Percentiles rank a stretch among this genome's conserved stretches.
Conservation (phyloP, 169 alveolate genomes). For the Cryptosporidium felis region DNA sequence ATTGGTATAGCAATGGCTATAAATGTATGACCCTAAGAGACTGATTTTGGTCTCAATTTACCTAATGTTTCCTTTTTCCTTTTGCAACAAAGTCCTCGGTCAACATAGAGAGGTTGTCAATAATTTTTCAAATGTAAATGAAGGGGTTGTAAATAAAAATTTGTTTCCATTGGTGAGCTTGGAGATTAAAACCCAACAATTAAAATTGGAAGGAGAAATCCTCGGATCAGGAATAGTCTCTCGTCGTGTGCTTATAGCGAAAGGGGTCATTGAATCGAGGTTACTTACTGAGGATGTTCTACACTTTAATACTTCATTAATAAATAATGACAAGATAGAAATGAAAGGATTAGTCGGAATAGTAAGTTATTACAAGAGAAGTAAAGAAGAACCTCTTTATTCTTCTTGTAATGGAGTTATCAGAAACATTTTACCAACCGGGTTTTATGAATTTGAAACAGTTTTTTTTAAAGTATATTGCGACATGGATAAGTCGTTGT, state of each 20-base stretch:
- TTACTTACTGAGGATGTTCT: not conserved
- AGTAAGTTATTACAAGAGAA: not conserved
- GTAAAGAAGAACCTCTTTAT: constrained; percentile 8
- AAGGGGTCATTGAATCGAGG: constrained; percentile 32
- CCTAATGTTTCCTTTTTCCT: too few relatives aligned
- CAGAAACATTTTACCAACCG: not conserved
- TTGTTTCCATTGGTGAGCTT: constrained; percentile 33
- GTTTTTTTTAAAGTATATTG: constrained; percentile 27
- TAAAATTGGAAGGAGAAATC: constrained; percentile 35
- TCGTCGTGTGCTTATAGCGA: constrained; percentile 18
- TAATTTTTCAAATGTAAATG: too few relatives aligned
- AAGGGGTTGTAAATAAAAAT: not conserved
- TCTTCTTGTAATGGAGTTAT: constrained; percentile 44
- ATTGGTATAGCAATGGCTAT: too few relatives aligned
- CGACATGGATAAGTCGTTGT: not conserved
- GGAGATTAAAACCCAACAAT: constrained; percentile 24
- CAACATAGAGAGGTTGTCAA: too few relatives aligned
- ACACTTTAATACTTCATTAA: constrained; percentile 1
- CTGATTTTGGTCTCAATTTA: too few relatives aligned
- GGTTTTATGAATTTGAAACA: constrained; percentile 1
- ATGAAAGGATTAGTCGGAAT: not conserved
- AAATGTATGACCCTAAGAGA: too few relatives aligned
- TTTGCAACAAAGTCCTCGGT: too few relatives aligned
- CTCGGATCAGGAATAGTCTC: not conserved
- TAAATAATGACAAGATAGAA: not conserved